Evolutionary conservation across 73 alveolate species (phyloP).

Genomic region (Stentor coeruleus): DNA sequence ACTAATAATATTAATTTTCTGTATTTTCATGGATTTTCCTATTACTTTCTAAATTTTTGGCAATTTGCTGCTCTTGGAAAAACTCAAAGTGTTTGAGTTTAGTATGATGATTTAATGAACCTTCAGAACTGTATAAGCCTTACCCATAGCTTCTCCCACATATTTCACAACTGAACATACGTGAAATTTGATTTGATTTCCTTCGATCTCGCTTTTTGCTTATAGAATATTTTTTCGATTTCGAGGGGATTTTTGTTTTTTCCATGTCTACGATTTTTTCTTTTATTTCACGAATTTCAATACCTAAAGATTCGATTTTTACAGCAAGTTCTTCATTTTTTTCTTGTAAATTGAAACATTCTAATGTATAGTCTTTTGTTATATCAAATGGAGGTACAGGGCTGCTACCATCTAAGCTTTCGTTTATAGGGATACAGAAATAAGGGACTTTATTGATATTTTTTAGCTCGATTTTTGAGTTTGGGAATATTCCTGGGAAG

Average conservation of each 20-base stretch:
- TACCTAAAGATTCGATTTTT: not conserved
- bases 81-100: slow-evolving; percentile 56
- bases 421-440: not conserved
- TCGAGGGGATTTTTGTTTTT: not conserved
- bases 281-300: not conserved
- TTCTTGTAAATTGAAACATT: not conserved
- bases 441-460: not conserved
- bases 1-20: no score
- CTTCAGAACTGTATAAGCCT: slow-evolving; percentile 49
- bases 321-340: not conserved
- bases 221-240: not conserved
- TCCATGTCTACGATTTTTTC: not conserved
- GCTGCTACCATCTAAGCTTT: not conserved
- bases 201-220: slow-evolving; percentile 5
- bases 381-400: not conserved
- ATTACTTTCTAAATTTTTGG: no score
- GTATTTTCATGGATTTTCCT: no score
- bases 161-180: not conserved
- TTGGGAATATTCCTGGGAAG: not conserved
- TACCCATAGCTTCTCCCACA: slow-evolving; percentile 17
- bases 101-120: slow-evolving; percentile 53
- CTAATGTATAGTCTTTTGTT: not conserved
- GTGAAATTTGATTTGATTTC: not conserved
- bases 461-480: not conserved
- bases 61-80: slow-evolving; percentile 2